Evolutionary conservation across 768 basidiomycete genomes (phyloP).

Genomic region (Lentinula lateritia): DNA sequence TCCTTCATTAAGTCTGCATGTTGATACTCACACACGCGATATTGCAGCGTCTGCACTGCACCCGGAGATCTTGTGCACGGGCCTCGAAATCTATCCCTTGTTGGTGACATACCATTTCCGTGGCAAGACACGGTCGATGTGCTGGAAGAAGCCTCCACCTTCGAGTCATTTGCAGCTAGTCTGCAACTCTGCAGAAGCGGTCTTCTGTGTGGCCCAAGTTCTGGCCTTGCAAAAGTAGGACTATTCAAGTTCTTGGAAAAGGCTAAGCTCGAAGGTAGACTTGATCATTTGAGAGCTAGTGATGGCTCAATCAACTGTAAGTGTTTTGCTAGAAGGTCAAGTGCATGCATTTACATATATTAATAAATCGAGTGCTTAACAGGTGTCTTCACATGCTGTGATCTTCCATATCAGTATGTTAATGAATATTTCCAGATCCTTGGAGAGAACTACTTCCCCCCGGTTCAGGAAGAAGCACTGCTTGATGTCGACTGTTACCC

Average conservation of each 20-base stretch:
- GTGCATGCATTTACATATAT: background rate
- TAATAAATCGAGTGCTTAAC: background rate
- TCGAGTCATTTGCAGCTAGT: slow-evolving; percentile 17
- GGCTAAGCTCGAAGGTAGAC: slow-evolving; percentile 11
- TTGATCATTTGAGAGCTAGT: slow-evolving; percentile 12
- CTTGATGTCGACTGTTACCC: slow-evolving; percentile 17
- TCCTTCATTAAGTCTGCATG: background rate
- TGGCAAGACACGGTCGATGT: slow-evolving; percentile 18
- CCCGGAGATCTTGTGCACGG: slow-evolving; percentile 18
- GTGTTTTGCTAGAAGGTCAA: background rate
- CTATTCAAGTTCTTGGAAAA: slow-evolving; percentile 18
- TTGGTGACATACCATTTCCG: slow-evolving; percentile 19
- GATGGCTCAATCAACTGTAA: slow-evolving; percentile 17
- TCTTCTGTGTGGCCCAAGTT: slow-evolving; percentile 18
- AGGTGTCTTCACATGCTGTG: slow-evolving; percentile 20
- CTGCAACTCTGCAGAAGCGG: slow-evolving; percentile 18
- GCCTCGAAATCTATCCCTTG: slow-evolving; percentile 16
- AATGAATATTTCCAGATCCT: slow-evolving; percentile 17
- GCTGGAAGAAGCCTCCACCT: slow-evolving; percentile 16
- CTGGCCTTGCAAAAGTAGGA: slow-evolving; percentile 15
- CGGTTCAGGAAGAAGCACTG: slow-evolving; percentile 15
- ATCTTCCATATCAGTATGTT: slow-evolving; percentile 21
- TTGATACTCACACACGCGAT: background rate
- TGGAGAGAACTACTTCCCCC: slow-evolving; percentile 15
- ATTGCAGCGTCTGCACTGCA: slow-evolving; percentile 14